These are phyloP conservation scores for Candida sanyaensis DNA, from an alignment of 1,139 yeast genomes.

Conservation along the genomic window DNA sequence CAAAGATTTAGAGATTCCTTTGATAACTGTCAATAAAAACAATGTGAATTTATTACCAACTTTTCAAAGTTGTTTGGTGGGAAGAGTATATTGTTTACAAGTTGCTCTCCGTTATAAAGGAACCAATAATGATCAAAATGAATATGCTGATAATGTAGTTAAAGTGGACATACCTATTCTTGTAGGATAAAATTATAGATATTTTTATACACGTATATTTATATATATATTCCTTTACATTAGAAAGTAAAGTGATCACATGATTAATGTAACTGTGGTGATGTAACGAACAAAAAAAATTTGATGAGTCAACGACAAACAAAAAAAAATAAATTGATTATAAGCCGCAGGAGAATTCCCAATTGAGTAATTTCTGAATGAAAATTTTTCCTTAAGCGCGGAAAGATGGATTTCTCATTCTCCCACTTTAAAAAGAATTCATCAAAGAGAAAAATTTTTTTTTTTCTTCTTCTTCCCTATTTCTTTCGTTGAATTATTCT, in stretches of 20 bases:
- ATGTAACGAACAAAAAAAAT: neutral
- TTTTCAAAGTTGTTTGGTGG: conserved; percentile 47
- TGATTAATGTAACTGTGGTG: conserved; percentile 1
- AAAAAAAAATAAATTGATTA: too few relatives aligned
- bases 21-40: conserved; percentile 35
- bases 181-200: conserved; percentile 31
- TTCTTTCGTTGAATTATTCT: neutral
- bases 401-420: conserved; percentile 29
- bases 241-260: neutral
- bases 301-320: conserved; percentile 16
- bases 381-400: conserved; percentile 37
- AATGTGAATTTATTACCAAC: conserved; percentile 44
- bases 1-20: conserved; percentile 31
- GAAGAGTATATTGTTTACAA: conserved; percentile 44
- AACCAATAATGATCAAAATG: conserved; percentile 34
- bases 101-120: conserved; percentile 43
- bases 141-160: conserved; percentile 36
- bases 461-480: conserved; percentile 1
- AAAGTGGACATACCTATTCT: conserved; percentile 44
- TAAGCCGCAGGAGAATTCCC: conserved; percentile 18
- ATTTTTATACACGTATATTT: neutral
- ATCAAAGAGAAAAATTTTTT: conserved; percentile 7
- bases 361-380: conserved; percentile 30
- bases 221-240: neutral
- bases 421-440: neutral